Conservation (phyloP, 2,329 filamentous ascomycete species). For the Penicillium aurantiogriseum region DNA sequence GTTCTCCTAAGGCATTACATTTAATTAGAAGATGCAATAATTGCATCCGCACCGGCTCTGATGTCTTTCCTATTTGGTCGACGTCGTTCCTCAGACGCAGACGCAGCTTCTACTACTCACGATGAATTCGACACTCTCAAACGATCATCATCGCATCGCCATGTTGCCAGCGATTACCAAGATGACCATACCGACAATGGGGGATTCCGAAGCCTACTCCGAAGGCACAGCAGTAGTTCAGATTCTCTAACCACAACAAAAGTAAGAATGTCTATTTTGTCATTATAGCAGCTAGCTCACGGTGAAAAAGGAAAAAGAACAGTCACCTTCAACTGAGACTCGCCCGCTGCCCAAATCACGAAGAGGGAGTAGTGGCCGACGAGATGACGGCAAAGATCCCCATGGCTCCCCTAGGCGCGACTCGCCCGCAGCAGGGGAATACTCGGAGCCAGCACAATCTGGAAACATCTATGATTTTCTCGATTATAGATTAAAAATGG, state of each 20-base stretch:
- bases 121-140: slow-evolving; percentile 4
- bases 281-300: not conserved
- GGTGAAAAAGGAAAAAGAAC: not conserved
- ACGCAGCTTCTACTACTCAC: slow-evolving; percentile 7
- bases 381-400: slow-evolving; percentile 3
- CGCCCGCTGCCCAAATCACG: not conserved
- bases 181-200: slow-evolving; percentile 5
- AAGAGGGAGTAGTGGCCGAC: not conserved
- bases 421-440: slow-evolving; percentile 7
- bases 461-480: slow-evolving; percentile 28
- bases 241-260: not conserved
- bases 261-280: slow-evolving; percentile 1
- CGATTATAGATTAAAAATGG: slow-evolving; percentile 23
- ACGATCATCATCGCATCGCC: slow-evolving; percentile 12
- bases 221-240: slow-evolving; percentile 18
- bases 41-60: not conserved
- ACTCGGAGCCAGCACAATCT: slow-evolving; percentile 29
- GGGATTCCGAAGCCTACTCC: slow-evolving; percentile 26
- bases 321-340: not conserved
- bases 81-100: slow-evolving; percentile 27
- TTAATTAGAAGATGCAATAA: not conserved
- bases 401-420: slow-evolving; percentile 7
- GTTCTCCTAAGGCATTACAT: not conserved
- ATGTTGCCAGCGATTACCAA: slow-evolving; percentile 1
- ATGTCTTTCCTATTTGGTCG: slow-evolving; percentile 32